Evolutionary conservation across 495 filamentous ascomycete genomes (phyloP).

Genomic region (Platismatia glauca): DNA sequence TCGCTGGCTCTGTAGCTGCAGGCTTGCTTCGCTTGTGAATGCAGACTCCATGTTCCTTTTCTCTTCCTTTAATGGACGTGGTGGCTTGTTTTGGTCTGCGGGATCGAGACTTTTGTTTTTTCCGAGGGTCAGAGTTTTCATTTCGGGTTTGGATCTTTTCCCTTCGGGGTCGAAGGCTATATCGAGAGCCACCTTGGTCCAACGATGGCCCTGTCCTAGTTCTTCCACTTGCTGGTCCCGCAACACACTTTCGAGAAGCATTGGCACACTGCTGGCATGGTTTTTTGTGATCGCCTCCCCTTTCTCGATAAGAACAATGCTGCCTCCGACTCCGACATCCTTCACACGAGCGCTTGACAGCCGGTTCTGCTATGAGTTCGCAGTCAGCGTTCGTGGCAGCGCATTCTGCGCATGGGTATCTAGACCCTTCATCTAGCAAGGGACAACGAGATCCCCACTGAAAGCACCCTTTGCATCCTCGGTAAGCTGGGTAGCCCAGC

Average conservation of each 20-base stretch:
- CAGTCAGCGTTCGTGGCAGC: slow-evolving; percentile 18
- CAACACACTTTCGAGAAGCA: slow-evolving; percentile 17
- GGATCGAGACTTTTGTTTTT: too few relatives aligned
- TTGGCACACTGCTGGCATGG: slow-evolving; percentile 16
- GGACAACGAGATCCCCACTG: slow-evolving; percentile 15
- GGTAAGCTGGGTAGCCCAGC: slow-evolving; percentile 20
- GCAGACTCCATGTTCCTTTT: neutral
- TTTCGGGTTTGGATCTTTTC: neutral
- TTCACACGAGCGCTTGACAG: slow-evolving; percentile 14
- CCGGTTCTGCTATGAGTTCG: slow-evolving; percentile 19
- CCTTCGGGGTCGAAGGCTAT: neutral
- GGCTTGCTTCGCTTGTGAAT: neutral
- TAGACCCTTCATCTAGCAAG: slow-evolving; percentile 20
- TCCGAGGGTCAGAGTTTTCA: too few relatives aligned
- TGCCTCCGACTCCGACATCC: slow-evolving; percentile 13
- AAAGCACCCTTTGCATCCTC: slow-evolving; percentile 22
- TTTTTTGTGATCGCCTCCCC: slow-evolving; percentile 9
- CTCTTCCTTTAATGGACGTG: neutral
- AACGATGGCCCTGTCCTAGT: slow-evolving; percentile 22
- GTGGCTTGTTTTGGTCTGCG: too few relatives aligned
- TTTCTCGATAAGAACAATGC: slow-evolving; percentile 18
- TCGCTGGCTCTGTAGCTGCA: neutral
- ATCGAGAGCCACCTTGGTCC: slow-evolving; percentile 9
- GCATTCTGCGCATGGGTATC: slow-evolving; percentile 20
- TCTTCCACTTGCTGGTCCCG: slow-evolving; percentile 19